Base-by-base conservation (phyloP, 306 rosid species). In the Hippophae tibetana region DNA sequence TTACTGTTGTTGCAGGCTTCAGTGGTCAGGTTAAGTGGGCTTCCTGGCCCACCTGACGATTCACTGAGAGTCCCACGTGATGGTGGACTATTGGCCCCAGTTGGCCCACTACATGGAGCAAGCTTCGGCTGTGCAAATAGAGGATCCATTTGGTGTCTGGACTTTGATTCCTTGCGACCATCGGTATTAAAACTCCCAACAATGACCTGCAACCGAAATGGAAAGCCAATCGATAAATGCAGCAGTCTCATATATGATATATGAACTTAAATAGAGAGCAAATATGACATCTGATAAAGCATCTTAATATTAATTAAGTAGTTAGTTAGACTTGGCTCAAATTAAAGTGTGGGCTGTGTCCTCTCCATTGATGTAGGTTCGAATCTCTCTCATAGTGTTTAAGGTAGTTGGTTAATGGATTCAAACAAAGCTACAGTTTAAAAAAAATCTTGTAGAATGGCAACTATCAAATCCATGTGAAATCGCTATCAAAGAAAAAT, bases 181-280 rank as follows among this genome's bases (percentile, higher is more conserved):
- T 79, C 82, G 38, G 62, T 53, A 42, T 52, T 25, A 57, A 86
- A 89, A 65, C 89, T 89, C 14, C 71, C 82, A 12, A 86, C 79
- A 0, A 89, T 75, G 43, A 84, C 70, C 97, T 89, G 78, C 74
- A 78, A 60, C 40, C 9, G 42, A 40, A 43, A 23, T 14, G 31
- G 9, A 48, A 49, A 49, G 53, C 14, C 14, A 49, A 49, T 12
- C 3, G 8, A 10, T 13, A 13, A 10, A 9, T 10, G 10, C 10
- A 46, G 8, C 13, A 9, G 10, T 46, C 50, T 7, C 3, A 2
- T 46, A 10, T 13, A 46, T 46, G 8, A 46, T 7, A 13, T 10
- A 13, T 46, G 10, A 10, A 9, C 10, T 9, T 46, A 13, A 46
- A 46, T 46, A 5, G 13, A 31, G 38, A 31, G 38, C 38, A 31